Conservation (phyloP, 169 alveolate species). For the Cyclospora cayetanensis region DNA sequence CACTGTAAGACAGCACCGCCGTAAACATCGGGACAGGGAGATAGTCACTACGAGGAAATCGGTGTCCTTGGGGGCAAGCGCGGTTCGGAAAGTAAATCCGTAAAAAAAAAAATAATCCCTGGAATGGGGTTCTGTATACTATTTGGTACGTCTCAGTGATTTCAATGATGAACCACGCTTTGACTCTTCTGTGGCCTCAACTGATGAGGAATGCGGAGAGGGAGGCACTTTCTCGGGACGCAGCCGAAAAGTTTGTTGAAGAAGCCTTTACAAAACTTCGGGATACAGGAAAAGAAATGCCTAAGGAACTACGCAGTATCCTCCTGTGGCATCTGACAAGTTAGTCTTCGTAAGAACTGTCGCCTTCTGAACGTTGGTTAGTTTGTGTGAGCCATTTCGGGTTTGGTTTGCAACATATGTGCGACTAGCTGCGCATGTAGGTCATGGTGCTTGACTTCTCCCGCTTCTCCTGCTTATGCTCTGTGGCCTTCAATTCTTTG, state of each 20-base stretch:
- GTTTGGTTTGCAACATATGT: too few species aligned
- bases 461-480: too few species aligned
- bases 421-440: too few species aligned
- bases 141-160: slow-evolving; percentile 37
- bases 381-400: too few species aligned
- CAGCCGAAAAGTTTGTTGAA: background rate
- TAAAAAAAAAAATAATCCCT: too few species aligned
- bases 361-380: too few species aligned
- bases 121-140: background rate
- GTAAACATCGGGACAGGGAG: too few species aligned
- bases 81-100: background rate
- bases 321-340: slow-evolving; percentile 31
- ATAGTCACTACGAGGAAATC: too few species aligned
- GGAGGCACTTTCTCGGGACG: background rate
- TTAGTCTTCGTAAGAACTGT: too few species aligned
- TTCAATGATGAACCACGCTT: slow-evolving; percentile 1
- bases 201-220: background rate
- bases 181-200: slow-evolving; percentile 12
- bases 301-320: background rate
- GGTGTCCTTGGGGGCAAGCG: too few species aligned
- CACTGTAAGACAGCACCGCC: too few species aligned
- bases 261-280: background rate
- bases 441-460: too few species aligned
- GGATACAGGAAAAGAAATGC: background rate
- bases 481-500: background rate